phyloP scores from a whole-genome alignment of 2,329 filamentous ascomycete genomes.

The Cladosporium phlei region DNA sequence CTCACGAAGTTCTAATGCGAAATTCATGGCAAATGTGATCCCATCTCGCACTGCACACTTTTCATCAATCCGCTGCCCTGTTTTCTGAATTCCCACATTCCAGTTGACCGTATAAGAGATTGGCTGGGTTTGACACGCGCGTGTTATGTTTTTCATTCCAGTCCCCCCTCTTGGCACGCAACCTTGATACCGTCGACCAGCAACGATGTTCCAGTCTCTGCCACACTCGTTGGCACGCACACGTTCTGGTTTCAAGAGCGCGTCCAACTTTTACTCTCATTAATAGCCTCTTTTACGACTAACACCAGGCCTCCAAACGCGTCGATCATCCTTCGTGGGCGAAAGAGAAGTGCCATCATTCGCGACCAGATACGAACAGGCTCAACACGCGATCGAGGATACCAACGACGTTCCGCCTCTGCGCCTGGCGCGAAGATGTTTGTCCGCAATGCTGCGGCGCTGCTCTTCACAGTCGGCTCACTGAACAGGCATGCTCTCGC shows the following conservation, averaged over 20 bases:
- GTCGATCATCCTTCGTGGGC: neutral
- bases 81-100: neutral
- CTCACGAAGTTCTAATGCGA: slow-evolving; percentile 12
- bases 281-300: neutral
- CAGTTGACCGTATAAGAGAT: neutral
- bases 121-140: slow-evolving; percentile 2
- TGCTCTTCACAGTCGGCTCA: neutral
- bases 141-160: slow-evolving; percentile 2
- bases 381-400: neutral
- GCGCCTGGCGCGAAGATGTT: slow-evolving; percentile 13
- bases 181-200: slow-evolving; percentile 7
- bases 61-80: neutral
- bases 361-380: neutral
- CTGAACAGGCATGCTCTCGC: slow-evolving; percentile 4
- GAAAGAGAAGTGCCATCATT: neutral
- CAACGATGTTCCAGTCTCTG: slow-evolving; percentile 11
- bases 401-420: slow-evolving; percentile 1
- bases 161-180: slow-evolving; percentile 8
- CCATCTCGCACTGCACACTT: neutral
- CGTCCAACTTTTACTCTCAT: slow-evolving; percentile 3
- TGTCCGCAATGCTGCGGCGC: slow-evolving; percentile 5
- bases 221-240: neutral
- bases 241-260: slow-evolving; percentile 3
- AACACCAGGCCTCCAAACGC: neutral
- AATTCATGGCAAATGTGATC: slow-evolving; percentile 3